Conservation (phyloP, 1,284 basidiomycete species). For the Leucoagaricus sp. region DNA sequence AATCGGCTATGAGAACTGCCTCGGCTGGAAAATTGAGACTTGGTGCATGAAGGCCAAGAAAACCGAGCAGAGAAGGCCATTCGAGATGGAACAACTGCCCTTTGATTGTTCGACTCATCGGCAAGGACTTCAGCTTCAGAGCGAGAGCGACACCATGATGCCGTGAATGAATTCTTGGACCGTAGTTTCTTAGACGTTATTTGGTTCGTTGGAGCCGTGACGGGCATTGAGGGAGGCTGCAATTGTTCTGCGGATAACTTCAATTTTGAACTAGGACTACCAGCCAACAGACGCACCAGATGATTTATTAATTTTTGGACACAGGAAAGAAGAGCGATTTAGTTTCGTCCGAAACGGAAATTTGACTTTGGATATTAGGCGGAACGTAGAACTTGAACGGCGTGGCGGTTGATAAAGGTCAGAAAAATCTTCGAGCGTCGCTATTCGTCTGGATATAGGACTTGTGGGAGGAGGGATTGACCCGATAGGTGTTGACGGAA, state of each 20-base stretch:
- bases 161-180: background rate
- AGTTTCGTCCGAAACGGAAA: slow-evolving; percentile 2
- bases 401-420: background rate
- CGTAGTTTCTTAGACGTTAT: background rate
- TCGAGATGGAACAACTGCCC: background rate
- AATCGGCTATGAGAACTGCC: background rate
- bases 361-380: slow-evolving; percentile 6
- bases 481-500: slow-evolving; percentile 4
- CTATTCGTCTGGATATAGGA: background rate
- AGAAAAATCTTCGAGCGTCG: background rate
- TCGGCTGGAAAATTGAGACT: slow-evolving; percentile 3
- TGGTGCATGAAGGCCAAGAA: slow-evolving; percentile 16
- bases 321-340: slow-evolving; percentile 1
- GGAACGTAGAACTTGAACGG: background rate
- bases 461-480: slow-evolving; percentile 9
- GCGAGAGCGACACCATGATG: slow-evolving; percentile 2
- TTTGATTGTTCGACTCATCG: background rate
- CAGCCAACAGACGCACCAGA: background rate
- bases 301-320: background rate
- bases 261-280: background rate
- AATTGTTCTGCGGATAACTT: background rate
- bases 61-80: background rate
- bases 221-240: background rate
- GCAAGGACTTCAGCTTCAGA: background rate
- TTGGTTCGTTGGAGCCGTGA: background rate